Conservation (phyloP, 2,329 filamentous ascomycete genomes). For the Arthroderma sp. region DNA sequence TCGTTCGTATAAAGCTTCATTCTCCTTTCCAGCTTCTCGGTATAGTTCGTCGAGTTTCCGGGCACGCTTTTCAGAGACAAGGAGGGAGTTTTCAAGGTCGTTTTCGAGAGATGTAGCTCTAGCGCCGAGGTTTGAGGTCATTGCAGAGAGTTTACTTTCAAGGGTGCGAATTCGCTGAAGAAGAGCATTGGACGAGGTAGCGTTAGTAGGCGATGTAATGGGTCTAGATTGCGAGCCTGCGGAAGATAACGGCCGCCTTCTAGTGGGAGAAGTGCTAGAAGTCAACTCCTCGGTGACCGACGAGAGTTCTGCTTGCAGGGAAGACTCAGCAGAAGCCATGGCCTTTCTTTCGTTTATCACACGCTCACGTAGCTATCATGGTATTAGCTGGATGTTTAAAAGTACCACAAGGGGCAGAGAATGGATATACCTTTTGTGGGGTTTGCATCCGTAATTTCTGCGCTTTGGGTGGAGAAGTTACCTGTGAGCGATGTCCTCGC, state of each 20-base stretch:
- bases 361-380: slow-evolving; percentile 56
- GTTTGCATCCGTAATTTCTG: slow-evolving; percentile 58
- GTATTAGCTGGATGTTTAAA: slow-evolving; percentile 12
- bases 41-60: slow-evolving; percentile 79
- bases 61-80: slow-evolving; percentile 63
- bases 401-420: neutral
- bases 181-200: slow-evolving; percentile 16
- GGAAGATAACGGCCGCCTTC: slow-evolving; percentile 23
- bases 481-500: slow-evolving; percentile 33
- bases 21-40: slow-evolving; percentile 77
- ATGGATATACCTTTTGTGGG: slow-evolving; percentile 41
- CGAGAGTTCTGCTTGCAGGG: slow-evolving; percentile 61
- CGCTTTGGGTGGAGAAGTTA: slow-evolving; percentile 56
- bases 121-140: slow-evolving; percentile 48
- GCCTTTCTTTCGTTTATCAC: slow-evolving; percentile 69
- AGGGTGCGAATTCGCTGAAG: slow-evolving; percentile 50
- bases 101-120: slow-evolving; percentile 53
- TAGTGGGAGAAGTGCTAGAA: slow-evolving; percentile 17
- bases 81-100: slow-evolving; percentile 60
- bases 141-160: slow-evolving; percentile 52
- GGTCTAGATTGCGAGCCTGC: slow-evolving; percentile 23
- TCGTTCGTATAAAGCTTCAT: slow-evolving; percentile 79
- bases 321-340: slow-evolving; percentile 56
- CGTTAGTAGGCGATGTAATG: slow-evolving; percentile 18
- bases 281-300: slow-evolving; percentile 73